Conservation (phyloP, 73 alveolate genomes). For the Paramecium caudatum region DNA sequence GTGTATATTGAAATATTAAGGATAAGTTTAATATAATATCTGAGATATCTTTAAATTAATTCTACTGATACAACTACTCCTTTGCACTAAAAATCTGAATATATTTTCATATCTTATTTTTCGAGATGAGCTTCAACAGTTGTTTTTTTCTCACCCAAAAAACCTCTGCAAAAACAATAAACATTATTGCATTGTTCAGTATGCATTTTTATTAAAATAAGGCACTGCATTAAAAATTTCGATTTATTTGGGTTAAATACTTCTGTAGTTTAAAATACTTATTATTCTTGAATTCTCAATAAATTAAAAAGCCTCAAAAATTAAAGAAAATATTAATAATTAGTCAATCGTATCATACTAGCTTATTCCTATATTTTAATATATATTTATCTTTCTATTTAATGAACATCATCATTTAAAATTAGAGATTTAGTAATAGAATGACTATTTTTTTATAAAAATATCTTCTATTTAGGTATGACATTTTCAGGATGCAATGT, state of each 20-base stretch:
- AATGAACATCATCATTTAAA: neutral
- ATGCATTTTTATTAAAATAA: slow-evolving; percentile 6
- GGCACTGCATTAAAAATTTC: slow-evolving; percentile 23
- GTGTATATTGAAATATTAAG: slow-evolving; percentile 12
- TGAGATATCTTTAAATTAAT: slow-evolving; percentile 19
- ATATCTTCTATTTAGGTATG: neutral
- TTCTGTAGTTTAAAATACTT: slow-evolving; percentile 41
- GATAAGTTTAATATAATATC: slow-evolving; percentile 34
- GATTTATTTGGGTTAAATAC: slow-evolving; percentile 12
- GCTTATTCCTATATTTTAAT: neutral
- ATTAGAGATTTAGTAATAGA: slow-evolving; percentile 26
- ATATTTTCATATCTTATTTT: slow-evolving; percentile 33
- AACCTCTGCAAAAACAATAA: slow-evolving; percentile 58
- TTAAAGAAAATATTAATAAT: slow-evolving; percentile 28
- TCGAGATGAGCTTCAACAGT: neutral
- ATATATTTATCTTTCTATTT: slow-evolving; percentile 24
- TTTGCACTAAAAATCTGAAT: neutral
- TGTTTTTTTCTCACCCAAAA: slow-evolving; percentile 35
- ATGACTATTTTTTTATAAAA: neutral
- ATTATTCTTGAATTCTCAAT: neutral
- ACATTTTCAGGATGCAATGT: slow-evolving; percentile 23
- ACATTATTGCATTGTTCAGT: neutral
- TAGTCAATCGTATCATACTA: neutral
- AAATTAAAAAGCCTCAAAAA: neutral
- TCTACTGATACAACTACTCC: slow-evolving; percentile 8